Percentiles rank a stretch among this genome's conserved stretches.
Evolutionary conservation across 2,329 filamentous ascomycete species (phyloP).

Genomic region (Berkeleyomyces rouxiae): DNA sequence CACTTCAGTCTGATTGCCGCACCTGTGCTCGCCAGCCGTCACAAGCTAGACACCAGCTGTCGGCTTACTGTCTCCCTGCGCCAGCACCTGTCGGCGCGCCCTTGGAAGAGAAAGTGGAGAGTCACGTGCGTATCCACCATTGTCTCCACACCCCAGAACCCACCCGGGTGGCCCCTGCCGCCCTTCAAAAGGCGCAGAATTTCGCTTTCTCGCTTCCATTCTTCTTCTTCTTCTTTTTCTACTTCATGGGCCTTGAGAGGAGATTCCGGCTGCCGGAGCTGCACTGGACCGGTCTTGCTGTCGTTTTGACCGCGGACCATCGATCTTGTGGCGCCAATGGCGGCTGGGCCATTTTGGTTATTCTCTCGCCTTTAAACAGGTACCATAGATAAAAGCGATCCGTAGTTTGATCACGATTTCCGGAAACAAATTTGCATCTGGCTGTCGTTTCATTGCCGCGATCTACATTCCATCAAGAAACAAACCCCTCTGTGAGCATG

Average conservation of each 20-base stretch:
- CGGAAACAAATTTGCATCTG: conserved; percentile 28
- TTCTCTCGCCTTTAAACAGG: conserved; percentile 11
- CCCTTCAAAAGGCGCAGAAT: neutral
- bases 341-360: conserved; percentile 20
- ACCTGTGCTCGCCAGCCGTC: neutral
- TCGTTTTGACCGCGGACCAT: conserved; percentile 17
- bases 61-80: neutral
- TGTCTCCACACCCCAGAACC: neutral
- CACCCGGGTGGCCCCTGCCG: neutral
- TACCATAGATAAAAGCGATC: conserved; percentile 17
- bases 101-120: neutral
- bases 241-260: conserved; percentile 16
- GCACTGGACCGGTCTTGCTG: conserved; percentile 14
- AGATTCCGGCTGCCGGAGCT: conserved; percentile 4
- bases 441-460: conserved; percentile 40
- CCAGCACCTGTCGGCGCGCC: neutral
- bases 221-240: conserved; percentile 20
- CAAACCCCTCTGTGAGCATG: neutral
- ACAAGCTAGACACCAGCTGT: neutral
- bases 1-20: conserved; percentile 1
- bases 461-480: conserved; percentile 31
- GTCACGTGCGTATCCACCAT: neutral
- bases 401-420: conserved; percentile 37
- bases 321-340: conserved; percentile 16
- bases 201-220: conserved; percentile 10